phyloP scores from a whole-genome alignment of 768 basidiomycete species.

The Mycena haematopus region DNA sequence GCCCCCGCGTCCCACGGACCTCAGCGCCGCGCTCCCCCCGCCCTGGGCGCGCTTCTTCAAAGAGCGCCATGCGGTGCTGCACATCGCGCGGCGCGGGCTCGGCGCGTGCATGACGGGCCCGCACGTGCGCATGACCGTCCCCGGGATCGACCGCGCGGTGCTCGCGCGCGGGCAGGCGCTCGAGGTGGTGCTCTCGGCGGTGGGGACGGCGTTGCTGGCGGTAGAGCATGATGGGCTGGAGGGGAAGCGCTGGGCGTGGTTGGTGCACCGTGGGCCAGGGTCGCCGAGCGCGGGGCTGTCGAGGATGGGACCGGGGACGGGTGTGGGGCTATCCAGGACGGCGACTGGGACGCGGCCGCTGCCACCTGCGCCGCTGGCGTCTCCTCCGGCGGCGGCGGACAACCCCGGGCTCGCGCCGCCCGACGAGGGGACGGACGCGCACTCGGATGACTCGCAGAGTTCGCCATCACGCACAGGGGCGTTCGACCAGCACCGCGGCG shows the following conservation, averaged over 20 bases:
- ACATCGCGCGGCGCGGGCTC: slow-evolving; percentile 31
- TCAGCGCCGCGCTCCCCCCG: slow-evolving; percentile 1
- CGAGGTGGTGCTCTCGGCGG: slow-evolving; percentile 29
- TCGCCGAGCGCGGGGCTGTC: neutral
- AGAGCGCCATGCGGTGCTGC: slow-evolving; percentile 31
- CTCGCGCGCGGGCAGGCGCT: slow-evolving; percentile 30
- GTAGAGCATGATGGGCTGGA: slow-evolving; percentile 33
- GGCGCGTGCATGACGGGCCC: slow-evolving; percentile 29
- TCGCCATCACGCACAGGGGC: neutral
- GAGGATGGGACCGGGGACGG: too few relatives aligned
- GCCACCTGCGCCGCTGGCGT: neutral
- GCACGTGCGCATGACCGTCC: slow-evolving; percentile 25
- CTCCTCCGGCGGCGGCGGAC: neutral
- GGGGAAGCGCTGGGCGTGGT: slow-evolving; percentile 32
- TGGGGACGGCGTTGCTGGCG: slow-evolving; percentile 27
- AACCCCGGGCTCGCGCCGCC: slow-evolving; percentile 14
- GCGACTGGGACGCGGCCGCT: neutral
- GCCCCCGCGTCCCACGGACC: slow-evolving; percentile 1
- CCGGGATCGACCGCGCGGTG: slow-evolving; percentile 13
- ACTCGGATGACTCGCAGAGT: slow-evolving; percentile 23
- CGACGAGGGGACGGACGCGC: slow-evolving; percentile 4
- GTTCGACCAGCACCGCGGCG: neutral
- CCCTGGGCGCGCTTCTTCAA: slow-evolving; percentile 32
- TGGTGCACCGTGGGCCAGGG: slow-evolving; percentile 2
- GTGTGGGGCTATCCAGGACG: too few relatives aligned